Evolutionary conservation across 345 rosid genomes (phyloP).

Genomic region (Mercurialis annua): DNA sequence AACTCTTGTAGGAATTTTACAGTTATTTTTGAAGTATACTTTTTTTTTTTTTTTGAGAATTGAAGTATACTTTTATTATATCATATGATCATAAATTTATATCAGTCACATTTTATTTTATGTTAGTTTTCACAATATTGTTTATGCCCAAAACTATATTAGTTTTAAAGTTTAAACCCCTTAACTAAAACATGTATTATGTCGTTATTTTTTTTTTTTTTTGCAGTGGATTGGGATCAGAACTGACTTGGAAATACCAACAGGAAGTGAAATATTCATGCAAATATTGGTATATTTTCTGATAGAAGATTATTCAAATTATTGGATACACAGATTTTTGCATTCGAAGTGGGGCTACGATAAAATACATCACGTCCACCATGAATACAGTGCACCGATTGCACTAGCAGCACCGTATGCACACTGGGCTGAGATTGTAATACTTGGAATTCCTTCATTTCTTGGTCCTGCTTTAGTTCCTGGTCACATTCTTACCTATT

Average conservation of each 20-base stretch:
- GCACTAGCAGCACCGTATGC: conserved; percentile 26
- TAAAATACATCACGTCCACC: conserved; percentile 30
- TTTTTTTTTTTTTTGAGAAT: no score
- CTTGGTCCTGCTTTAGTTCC: conserved; percentile 32
- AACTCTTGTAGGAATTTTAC: no score
- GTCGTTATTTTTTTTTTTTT: neutral
- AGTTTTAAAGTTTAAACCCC: no score
- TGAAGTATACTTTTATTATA: no score
- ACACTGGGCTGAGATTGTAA: conserved; percentile 30
- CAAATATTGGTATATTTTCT: conserved; percentile 23
- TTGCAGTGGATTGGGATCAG: conserved; percentile 24
- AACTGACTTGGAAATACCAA: conserved; percentile 17
- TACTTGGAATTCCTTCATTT: conserved; percentile 28
- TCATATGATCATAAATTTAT: no score
- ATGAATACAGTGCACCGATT: conserved; percentile 25
- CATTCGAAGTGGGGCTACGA: conserved; percentile 26
- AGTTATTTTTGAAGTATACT: no score
- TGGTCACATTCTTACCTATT: conserved; percentile 24
- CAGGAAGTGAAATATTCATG: conserved; percentile 15
- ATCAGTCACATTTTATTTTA: no score
- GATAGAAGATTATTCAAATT: conserved; percentile 20
- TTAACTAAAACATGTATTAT: no score
- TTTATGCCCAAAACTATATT: no score
- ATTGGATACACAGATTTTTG: conserved; percentile 29
- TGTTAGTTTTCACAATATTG: no score